Percentiles rank a stretch among this genome's conserved stretches.
Evolutionary conservation across 2,329 filamentous ascomycete genomes (phyloP).

Genomic region (Cladosporium phlei): DNA sequence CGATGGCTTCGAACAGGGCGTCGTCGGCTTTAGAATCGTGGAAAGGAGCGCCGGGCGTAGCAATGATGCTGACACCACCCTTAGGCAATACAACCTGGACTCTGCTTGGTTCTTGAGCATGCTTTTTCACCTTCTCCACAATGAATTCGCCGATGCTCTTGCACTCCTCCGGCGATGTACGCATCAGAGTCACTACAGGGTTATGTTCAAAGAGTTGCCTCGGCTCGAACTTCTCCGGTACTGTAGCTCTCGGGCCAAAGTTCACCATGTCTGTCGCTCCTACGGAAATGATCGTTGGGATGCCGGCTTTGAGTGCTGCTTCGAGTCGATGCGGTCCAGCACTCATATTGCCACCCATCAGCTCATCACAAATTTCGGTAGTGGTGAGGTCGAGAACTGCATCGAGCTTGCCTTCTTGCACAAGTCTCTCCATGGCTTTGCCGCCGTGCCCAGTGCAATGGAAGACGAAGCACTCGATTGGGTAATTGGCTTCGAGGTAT

Average conservation of each 20-base stretch:
- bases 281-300: conserved; percentile 52
- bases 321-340: conserved; percentile 55
- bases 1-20: conserved; percentile 46
- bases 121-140: conserved; percentile 46
- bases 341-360: conserved; percentile 60
- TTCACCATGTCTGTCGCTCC: conserved; percentile 58
- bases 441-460: conserved; percentile 67
- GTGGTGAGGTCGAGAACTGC: conserved; percentile 68
- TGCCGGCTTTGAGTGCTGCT: conserved; percentile 52
- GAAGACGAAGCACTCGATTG: conserved; percentile 60
- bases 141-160: conserved; percentile 53
- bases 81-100: conserved; percentile 57
- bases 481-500: conserved; percentile 44
- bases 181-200: conserved; percentile 60
- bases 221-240: conserved; percentile 52
- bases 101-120: conserved; percentile 36
- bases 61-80: conserved; percentile 59
- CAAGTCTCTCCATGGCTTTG: conserved; percentile 62
- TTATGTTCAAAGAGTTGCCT: conserved; percentile 62
- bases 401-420: conserved; percentile 55
- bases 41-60: conserved; percentile 51
- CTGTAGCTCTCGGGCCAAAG: conserved; percentile 53
- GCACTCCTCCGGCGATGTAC: conserved; percentile 58
- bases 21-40: conserved; percentile 46
- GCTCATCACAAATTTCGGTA: conserved; percentile 61